Conservation (phyloP, 2,329 filamentous ascomycete genomes). For the Aspergillus neoniger region DNA sequence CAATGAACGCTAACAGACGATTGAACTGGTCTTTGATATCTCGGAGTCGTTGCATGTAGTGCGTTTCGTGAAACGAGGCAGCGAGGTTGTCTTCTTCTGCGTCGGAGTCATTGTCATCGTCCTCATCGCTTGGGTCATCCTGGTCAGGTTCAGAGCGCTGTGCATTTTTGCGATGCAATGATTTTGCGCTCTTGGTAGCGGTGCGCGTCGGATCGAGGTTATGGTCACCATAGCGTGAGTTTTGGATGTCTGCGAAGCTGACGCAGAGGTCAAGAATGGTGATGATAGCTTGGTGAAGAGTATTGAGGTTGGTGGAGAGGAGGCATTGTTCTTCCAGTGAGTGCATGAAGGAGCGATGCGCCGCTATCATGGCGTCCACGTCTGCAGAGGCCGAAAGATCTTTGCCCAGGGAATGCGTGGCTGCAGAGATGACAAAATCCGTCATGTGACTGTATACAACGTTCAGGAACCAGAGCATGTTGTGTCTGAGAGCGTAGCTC, state of each 20-base stretch:
- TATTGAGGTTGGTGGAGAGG: slow-evolving; percentile 66
- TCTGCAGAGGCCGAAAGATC: slow-evolving; percentile 65
- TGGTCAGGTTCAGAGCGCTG: slow-evolving; percentile 26
- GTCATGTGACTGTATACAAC: slow-evolving; percentile 74
- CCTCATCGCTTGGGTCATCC: slow-evolving; percentile 28
- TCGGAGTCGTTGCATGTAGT: slow-evolving; percentile 56
- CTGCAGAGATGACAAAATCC: slow-evolving; percentile 68
- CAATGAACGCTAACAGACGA: slow-evolving; percentile 68
- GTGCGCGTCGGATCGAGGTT: slow-evolving; percentile 36
- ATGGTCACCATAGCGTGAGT: slow-evolving; percentile 40
- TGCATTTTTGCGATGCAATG: background rate
- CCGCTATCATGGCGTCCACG: slow-evolving; percentile 76
- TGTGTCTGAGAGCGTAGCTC: slow-evolving; percentile 60
- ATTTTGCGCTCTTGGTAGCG: slow-evolving; percentile 16
- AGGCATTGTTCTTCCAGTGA: slow-evolving; percentile 69
- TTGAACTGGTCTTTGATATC: slow-evolving; percentile 66
- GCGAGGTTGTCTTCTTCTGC: slow-evolving; percentile 30
- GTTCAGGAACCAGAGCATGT: slow-evolving; percentile 76
- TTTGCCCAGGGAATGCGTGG: slow-evolving; percentile 57
- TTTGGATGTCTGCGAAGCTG: slow-evolving; percentile 64
- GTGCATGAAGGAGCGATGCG: slow-evolving; percentile 66
- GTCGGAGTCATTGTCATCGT: slow-evolving; percentile 34
- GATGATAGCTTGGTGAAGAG: slow-evolving; percentile 73
- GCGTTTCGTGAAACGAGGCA: slow-evolving; percentile 38
- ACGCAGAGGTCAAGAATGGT: slow-evolving; percentile 75